Percentiles rank a stretch among this genome's conserved stretches.
Evolutionary conservation across 106 monocot genomes (phyloP).

Genomic region (Dendrobium chrysotoxum): DNA sequence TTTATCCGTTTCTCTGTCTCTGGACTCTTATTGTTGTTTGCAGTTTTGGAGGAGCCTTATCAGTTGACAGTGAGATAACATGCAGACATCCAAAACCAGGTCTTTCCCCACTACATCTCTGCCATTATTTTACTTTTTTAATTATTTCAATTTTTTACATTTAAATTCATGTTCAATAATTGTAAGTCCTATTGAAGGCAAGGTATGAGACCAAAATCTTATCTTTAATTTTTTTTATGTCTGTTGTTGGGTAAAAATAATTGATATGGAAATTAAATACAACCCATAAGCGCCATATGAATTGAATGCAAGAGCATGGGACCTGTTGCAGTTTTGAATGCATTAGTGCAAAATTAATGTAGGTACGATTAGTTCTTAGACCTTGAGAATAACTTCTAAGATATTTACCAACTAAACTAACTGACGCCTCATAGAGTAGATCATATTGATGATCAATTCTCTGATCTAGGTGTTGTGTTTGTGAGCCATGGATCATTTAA

Average conservation of each 20-base stretch:
- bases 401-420: too few species aligned
- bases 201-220: neutral
- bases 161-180: neutral
- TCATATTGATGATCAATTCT: too few species aligned
- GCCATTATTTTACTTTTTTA: neutral
- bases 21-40: neutral
- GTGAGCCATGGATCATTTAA: too few species aligned
- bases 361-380: too few species aligned
- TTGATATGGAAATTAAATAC: neutral
- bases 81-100: neutral
- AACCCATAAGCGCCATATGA: too few species aligned
- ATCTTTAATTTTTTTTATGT: neutral
- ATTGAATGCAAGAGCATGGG: too few species aligned
- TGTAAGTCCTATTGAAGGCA: neutral
- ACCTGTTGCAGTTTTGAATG: too few species aligned
- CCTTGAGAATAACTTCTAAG: too few species aligned
- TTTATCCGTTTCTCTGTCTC: neutral
- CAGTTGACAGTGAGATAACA: constrained; percentile 1
- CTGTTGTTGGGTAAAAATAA: neutral
- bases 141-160: neutral
- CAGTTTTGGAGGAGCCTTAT: neutral
- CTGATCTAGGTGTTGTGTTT: too few species aligned
- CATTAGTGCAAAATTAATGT: too few species aligned
- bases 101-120: neutral
- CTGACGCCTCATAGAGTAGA: too few species aligned